phyloP scores from a whole-genome alignment of 1,284 basidiomycete genomes.

The Cerioporus squamosus region DNA sequence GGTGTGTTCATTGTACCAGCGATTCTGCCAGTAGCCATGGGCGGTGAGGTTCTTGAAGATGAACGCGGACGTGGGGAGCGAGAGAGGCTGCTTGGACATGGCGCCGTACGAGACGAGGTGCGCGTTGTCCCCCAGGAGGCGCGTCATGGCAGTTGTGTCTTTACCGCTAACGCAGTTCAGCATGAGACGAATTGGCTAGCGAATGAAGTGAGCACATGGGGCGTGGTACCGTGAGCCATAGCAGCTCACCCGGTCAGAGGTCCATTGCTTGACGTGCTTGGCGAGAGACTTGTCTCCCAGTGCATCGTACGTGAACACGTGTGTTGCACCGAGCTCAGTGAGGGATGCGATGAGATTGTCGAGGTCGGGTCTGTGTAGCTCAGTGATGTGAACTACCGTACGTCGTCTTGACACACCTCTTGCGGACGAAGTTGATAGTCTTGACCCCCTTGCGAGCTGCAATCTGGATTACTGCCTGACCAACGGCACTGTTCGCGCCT shows the following conservation, averaged over 20 bases:
- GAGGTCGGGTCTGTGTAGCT: slow-evolving; percentile 51
- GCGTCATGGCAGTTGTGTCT: slow-evolving; percentile 69
- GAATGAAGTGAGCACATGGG: background rate
- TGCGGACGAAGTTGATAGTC: slow-evolving; percentile 80
- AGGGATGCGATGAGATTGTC: slow-evolving; percentile 55
- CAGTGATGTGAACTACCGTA: background rate
- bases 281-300: slow-evolving; percentile 58
- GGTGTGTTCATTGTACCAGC: slow-evolving; percentile 63
- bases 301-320: slow-evolving; percentile 77
- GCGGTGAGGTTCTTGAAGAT: slow-evolving; percentile 81
- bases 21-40: slow-evolving; percentile 79
- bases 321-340: slow-evolving; percentile 65
- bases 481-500: slow-evolving; percentile 80
- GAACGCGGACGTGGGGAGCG: slow-evolving; percentile 77
- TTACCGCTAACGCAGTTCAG: slow-evolving; percentile 83
- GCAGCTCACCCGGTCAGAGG: slow-evolving; percentile 50
- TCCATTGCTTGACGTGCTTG: slow-evolving; percentile 60
- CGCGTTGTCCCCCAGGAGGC: slow-evolving; percentile 65
- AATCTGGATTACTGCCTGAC: slow-evolving; percentile 82
- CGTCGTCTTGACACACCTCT: slow-evolving; percentile 50
- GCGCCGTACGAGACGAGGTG: slow-evolving; percentile 87
- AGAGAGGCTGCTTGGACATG: slow-evolving; percentile 84
- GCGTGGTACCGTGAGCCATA: background rate
- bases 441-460: slow-evolving; percentile 68
- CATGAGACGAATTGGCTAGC: slow-evolving; percentile 63